phyloP scores from a whole-genome alignment of 2,329 filamentous ascomycete species.

The Rhynchosporium secalis region DNA sequence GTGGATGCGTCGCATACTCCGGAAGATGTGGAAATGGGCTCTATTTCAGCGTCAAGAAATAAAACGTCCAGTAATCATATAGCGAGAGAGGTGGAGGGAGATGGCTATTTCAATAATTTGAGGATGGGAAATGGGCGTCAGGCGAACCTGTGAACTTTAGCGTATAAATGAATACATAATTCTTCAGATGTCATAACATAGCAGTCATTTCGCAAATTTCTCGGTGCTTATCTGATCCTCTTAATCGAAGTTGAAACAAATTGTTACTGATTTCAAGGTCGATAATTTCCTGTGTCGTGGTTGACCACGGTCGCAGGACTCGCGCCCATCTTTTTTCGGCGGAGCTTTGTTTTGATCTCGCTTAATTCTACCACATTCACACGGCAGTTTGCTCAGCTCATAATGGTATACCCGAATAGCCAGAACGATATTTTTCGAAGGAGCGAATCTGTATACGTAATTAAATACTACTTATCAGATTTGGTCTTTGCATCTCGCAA shows the following conservation, averaged over 20 bases:
- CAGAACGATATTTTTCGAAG: too few relatives aligned
- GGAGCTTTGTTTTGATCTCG: not conserved
- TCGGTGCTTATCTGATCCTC: too few relatives aligned
- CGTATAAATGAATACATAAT: not conserved
- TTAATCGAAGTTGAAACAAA: too few relatives aligned
- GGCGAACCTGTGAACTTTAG: not conserved
- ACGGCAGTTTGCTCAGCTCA: too few relatives aligned
- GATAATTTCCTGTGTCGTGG: not conserved
- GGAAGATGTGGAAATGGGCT: not conserved
- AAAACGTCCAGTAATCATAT: not conserved
- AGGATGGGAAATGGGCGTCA: not conserved
- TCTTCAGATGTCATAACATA: not conserved
- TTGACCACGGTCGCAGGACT: not conserved
- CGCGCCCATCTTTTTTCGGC: not conserved
- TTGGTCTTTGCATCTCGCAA: too few relatives aligned
- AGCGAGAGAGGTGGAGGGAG: not conserved
- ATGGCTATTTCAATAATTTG: constrained; percentile 1
- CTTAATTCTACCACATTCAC: not conserved
- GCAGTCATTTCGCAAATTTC: not conserved
- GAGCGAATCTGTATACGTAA: too few relatives aligned
- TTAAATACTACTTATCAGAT: too few relatives aligned
- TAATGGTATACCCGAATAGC: too few relatives aligned
- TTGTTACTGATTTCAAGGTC: too few relatives aligned
- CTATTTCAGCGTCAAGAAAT: not conserved
- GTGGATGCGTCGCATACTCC: too few relatives aligned